Evolutionary conservation across 768 basidiomycete genomes (phyloP), one percentile per base, ranked within the genome.

Genomic region (Crucibulum laeve): DNA sequence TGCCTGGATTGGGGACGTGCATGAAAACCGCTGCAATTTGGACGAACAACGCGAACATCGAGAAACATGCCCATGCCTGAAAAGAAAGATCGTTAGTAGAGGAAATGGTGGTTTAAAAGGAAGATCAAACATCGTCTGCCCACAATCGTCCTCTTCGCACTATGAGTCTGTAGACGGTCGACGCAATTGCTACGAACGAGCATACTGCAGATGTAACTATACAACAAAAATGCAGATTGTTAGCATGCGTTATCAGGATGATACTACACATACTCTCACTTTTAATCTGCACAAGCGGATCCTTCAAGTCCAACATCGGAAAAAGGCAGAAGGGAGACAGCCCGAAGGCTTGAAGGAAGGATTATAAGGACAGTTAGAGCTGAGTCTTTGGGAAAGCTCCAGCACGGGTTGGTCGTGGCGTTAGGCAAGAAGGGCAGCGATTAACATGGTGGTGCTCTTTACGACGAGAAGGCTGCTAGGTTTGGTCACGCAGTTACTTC

Each of bases 61-160:
- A 60, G 30, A 61, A 48, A 14, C 60, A 40, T 5, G 68, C 66
- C 48, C 52, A 66, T 7, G 47, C 55, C 64, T 64, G 18, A 22
- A 35, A 32, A 4, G 19, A 6, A 30, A 14, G 23, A 45, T 42
- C 14, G 19, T 38, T 10, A 36, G 38, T 18, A 13, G 5, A 22
- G 17, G 25, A 40, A n/a, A 10, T 19, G 17, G 18, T 3, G 24
- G 4, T 22, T 25, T 22, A 19, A 4, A 28, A 10, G 18, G 34
- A 18, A 19, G 2, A 13, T 44, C 60, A 39, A 40, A 67, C 67
- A 50, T 69, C 70, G 48, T 71, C 67, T n/a, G 58, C 51, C 65
- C 64, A 68, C 17, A 62, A 50, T 25, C 56, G 44, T 1, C 52
- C 49, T 40, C 65, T 53, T 32, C 67, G 56, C 15, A 68, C 51